phyloP scores from a whole-genome alignment of 2,329 filamentous ascomycete genomes.

The Aureobasidium musti region DNA sequence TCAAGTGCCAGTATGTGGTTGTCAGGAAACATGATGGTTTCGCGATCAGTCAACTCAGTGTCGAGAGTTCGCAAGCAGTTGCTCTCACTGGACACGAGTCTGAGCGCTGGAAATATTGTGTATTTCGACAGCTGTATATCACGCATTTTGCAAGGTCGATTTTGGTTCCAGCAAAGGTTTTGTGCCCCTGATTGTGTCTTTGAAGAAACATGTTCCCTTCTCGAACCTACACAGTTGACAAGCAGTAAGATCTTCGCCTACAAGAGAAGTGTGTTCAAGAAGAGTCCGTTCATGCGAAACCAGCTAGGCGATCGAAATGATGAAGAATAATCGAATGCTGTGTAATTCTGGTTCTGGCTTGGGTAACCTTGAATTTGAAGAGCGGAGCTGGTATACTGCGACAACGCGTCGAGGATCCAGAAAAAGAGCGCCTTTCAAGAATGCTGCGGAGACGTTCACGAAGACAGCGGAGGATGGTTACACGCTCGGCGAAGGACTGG shows the following conservation, averaged over 20 bases:
- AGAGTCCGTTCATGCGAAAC: not conserved
- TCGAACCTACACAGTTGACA: too few relatives aligned
- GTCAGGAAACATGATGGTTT: not conserved
- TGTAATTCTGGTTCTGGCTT: not conserved
- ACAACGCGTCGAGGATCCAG: not conserved
- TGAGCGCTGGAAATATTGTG: not conserved
- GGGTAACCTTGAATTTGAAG: not conserved
- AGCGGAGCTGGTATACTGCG: not conserved
- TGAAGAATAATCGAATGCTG: not conserved
- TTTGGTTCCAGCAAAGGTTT: not conserved
- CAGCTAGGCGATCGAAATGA: not conserved
- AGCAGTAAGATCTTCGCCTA: too few relatives aligned
- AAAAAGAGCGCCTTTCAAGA: not conserved
- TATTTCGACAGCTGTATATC: not conserved
- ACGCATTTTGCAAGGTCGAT: not conserved
- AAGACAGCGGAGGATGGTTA: not conserved
- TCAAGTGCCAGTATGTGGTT: not conserved
- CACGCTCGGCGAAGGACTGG: not conserved
- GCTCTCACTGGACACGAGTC: not conserved
- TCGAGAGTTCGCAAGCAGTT: not conserved
- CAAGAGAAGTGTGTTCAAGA: not conserved
- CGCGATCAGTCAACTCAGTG: not conserved
- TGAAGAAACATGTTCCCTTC: not conserved
- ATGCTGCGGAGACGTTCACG: not conserved
- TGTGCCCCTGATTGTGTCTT: not conserved